Base-by-base conservation (phyloP, 1,284 basidiomycete genomes). In the Melampsora abietis-canadensis region DNA sequence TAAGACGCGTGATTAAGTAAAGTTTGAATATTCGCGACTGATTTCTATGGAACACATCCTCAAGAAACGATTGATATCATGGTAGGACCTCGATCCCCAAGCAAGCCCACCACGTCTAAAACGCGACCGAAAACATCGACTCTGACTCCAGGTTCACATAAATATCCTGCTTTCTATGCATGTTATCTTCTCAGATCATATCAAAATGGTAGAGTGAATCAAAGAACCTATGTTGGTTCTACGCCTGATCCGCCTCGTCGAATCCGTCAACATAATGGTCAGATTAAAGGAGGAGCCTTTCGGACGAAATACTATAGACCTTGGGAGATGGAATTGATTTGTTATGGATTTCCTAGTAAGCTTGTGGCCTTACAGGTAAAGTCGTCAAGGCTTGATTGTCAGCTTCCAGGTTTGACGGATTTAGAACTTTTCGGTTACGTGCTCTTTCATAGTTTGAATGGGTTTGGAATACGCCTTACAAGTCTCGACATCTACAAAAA, bases 381-480 rank as follows among this genome's bases (percentile, higher is more conserved):
- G 7, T 40, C 40, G 14, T 40, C 40, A 40, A 40, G 40, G 12
- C 40, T 40, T 40, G 40, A 40, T 40, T 40, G 2, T 40, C 8
- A 40, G 10, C 40, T 14, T 40, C 14, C 40, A 14, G 40, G 40
- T 40, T 40, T 40, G 40, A 40, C 10, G 12, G 40, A 40, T 40
- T 14, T 0, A 40, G 14, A 40, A 8, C 14, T 40, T 40, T 40
- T 14, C 14, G 2, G 10, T 40, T 10, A 12, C 14, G 40, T 65
- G 30, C 60, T 27, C 27, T 70, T 21, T 51, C 8, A 48, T 21
- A 74, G 72, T 74, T 74, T 48, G 72, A 74, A 66, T 74, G 72
- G 72, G 72, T 51, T 47, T 74, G 72, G 72, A 74, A 74, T 46
- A 66, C 72, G 7, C 72, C 72, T 1, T 66, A 74, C 30, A 66